Base-by-base conservation (phyloP, 805 yeast genomes). In the Metschnikowia sp. region DNA sequence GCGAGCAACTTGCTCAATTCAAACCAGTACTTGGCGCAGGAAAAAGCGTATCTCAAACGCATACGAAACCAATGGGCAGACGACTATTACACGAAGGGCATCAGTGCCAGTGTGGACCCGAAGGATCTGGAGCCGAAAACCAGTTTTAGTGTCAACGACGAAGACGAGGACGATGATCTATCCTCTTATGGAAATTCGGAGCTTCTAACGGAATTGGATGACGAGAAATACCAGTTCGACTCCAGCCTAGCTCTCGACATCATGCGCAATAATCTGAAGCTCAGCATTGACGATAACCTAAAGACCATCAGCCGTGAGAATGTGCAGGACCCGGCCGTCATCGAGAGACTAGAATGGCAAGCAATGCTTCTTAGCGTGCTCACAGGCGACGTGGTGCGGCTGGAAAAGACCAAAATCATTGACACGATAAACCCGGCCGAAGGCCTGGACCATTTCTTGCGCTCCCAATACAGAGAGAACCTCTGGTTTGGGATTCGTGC, bases 261-360 rank as follows among this genome's bases (percentile, higher is more conserved):
- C 51, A 59, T 71, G 59, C 64, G 66, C 42, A 61, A 52, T 47
- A 59, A 59, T 40, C 40, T 50, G 34, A 51, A 49, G 40, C 45
- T 56, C 32, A 51, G 52, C 31, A 45, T 69, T 12, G 74, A 73
- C 26, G 56, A 69, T 40, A 66, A 69, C 28, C 59, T 69, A 48
- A 69, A 55, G 52, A 65, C 63, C 39, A 69, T 73, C 52, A 57
- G 67, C 56, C 49, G 62, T 55, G 78, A 65, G 67, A 62, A 57
- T 19, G 62, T 67, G 18, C 75, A 70, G 40, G 76, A 74, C 54
- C 76, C 78, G 1, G 69, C 70, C 11, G 82, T 84, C 8, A 58
- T 82, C 10, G 97, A 90, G 61, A 76, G 98, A 41, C 71, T 91
- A 10, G 96, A 90, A 66, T 94, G 99, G 99, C 98, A 94, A 66